Evolutionary conservation across 164 flowering plant genomes (phyloP).

Genomic region (Umbellularia californica): DNA sequence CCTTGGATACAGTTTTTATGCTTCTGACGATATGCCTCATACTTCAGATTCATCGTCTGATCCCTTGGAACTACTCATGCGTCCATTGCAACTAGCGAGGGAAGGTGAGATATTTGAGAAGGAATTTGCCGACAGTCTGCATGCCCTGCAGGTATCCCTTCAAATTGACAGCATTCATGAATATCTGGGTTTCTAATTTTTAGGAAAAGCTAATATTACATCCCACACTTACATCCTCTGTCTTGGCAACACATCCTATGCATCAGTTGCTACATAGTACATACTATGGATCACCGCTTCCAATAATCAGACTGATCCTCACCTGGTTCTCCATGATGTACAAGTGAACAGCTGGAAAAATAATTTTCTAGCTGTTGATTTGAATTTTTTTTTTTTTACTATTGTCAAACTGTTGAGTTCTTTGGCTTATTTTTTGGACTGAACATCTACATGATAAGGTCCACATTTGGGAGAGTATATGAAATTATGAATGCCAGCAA

Average conservation of each 20-base stretch:
- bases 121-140: constrained; percentile 68
- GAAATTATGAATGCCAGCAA: too few species aligned
- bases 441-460: neutral
- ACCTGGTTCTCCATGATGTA: neutral
- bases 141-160: constrained; percentile 77
- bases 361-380: neutral
- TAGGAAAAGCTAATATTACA: neutral
- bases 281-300: neutral
- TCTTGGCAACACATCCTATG: too few species aligned
- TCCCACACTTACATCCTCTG: neutral
- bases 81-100: constrained; percentile 45
- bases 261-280: neutral
- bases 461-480: neutral
- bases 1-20: constrained; percentile 53
- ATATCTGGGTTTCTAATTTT: neutral
- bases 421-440: neutral
- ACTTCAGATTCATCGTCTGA: constrained; percentile 22
- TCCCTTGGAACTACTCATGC: constrained; percentile 34
- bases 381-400: neutral
- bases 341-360: neutral
- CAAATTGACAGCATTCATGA: neutral
- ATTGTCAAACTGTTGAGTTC: neutral
- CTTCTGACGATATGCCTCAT: constrained; percentile 16
- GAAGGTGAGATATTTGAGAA: constrained; percentile 40
- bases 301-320: too few species aligned